phyloP scores from a whole-genome alignment of 1,139 yeast genomes.

The Blastobotrys capitulatus region DNA sequence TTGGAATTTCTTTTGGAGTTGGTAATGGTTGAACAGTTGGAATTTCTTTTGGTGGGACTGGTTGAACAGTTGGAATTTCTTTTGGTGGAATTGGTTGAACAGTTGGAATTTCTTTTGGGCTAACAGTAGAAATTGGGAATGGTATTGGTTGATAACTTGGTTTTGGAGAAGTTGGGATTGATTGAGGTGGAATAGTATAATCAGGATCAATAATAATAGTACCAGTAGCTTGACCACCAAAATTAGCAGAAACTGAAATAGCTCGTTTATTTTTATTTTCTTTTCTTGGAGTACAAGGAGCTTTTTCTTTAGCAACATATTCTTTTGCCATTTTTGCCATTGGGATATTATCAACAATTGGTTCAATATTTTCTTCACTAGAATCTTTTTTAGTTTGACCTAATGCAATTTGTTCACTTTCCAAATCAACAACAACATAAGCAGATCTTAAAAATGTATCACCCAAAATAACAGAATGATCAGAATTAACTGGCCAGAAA shows the following conservation, averaged over 20 bases:
- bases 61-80: not conserved
- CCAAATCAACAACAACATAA: slow-evolving; percentile 74
- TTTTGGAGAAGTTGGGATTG: not conserved
- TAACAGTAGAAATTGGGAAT: not conserved
- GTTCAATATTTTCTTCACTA: slow-evolving; percentile 18
- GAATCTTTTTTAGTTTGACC: slow-evolving; percentile 49
- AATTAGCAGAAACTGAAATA: not conserved
- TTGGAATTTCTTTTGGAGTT: not conserved
- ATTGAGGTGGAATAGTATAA: not conserved
- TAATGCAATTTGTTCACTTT: slow-evolving; percentile 54
- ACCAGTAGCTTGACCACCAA: not conserved
- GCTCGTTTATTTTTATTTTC: not conserved
- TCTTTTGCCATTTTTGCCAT: slow-evolving; percentile 16
- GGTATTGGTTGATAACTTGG: not conserved
- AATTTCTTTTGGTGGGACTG: not conserved
- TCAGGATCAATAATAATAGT: slow-evolving; percentile 3
- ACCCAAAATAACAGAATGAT: slow-evolving; percentile 43
- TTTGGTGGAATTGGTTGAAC: not conserved
- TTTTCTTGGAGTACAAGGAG: not conserved
- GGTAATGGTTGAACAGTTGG: not conserved
- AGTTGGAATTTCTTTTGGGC: not conserved
- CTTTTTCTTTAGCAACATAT: slow-evolving; percentile 4
- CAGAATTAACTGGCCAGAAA: slow-evolving; percentile 17
- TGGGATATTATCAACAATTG: slow-evolving; percentile 20
- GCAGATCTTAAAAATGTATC: slow-evolving; percentile 70